Evolutionary conservation across 129 eudicot genomes (phyloP).

Genomic region (Tanacetum coccineum): DNA sequence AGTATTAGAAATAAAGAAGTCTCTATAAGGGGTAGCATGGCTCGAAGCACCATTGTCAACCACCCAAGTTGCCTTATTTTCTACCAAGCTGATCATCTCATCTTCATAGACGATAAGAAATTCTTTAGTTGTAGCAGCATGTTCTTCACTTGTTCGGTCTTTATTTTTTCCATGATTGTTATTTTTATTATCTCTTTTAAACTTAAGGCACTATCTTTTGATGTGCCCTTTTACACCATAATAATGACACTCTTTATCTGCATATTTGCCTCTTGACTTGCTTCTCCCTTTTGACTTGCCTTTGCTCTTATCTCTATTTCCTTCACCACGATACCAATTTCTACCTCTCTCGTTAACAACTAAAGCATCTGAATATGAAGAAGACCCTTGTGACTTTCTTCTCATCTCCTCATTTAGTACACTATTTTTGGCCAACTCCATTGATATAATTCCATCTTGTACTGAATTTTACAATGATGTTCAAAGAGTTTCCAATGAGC

Average conservation of each 20-base stretch:
- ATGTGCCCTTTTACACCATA: too few relatives aligned
- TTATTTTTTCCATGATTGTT: neutral
- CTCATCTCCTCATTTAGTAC: neutral
- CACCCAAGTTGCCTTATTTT: too few relatives aligned
- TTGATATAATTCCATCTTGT: neutral
- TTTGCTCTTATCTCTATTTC: neutral
- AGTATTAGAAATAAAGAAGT: too few relatives aligned
- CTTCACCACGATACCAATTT: neutral
- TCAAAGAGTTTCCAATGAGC: neutral
- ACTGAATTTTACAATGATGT: neutral
- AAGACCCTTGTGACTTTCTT: neutral
- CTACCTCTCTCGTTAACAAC: neutral
- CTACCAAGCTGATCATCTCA: neutral
- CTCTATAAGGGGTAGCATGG: too few relatives aligned
- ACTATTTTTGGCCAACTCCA: too few relatives aligned
- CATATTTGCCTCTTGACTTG: neutral
- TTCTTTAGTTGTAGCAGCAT: neutral
- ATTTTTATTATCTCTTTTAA: too few relatives aligned
- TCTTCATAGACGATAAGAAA: too few relatives aligned
- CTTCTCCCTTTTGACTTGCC: too few relatives aligned
- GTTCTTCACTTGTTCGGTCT: neutral
- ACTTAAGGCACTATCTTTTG: too few relatives aligned
- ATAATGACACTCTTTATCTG: neutral
- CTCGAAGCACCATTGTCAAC: too few relatives aligned
- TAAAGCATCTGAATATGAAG: too few relatives aligned